Evolutionary conservation across 1,284 basidiomycete species (phyloP), one percentile per base, ranked within the genome.

Genomic region (Vanrija humicola): DNA sequence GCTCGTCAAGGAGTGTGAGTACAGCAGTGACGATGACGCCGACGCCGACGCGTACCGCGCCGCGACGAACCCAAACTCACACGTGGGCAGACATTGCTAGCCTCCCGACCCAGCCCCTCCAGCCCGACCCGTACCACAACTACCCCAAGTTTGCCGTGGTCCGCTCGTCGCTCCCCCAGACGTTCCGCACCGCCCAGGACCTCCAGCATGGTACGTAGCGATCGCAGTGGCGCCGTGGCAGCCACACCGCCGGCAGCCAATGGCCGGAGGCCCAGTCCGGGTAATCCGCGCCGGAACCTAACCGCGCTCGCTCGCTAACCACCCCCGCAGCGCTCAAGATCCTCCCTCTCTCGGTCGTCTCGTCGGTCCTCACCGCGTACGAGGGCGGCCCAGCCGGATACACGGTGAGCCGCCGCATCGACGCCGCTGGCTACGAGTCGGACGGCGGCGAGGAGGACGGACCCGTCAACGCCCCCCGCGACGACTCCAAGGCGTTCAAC

Each of bases 111-210:
- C 65, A 70, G 40, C 64, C 70, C 18, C 54, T 77, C 54, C 52
- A 60, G 26, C 65, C 75, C 47, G 72, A 75, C 60, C 75, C 75
- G 12, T 62, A 62, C 47, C 65, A 71, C 62, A 76, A 74, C 58
- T 77, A 74, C 65, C 75, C 75, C 43, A 72, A 72, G 57, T 68
- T 74, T 49, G 65, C 73, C 26, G 68, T 70, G 48, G 73, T 69
- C 44, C 44, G 65, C 48, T 56, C 57, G 25, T 62, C 60, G 29
- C 47, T 77, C n/a, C 72, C 72, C 34, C 59, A 63, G 26, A 64
- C 63, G n/a, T 64, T 77, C 65, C 71, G 70, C 47, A 63, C 67
- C 25, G 62, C 70, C 28, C 61, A 67, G 34, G 75, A 77, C 58
- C 59, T 77, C 46, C 73, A 75, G 59, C 70, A 71, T 54, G 70